Evolutionary conservation across 2,329 filamentous ascomycete genomes (phyloP).

Genomic region (Cladophialophora psammophila): DNA sequence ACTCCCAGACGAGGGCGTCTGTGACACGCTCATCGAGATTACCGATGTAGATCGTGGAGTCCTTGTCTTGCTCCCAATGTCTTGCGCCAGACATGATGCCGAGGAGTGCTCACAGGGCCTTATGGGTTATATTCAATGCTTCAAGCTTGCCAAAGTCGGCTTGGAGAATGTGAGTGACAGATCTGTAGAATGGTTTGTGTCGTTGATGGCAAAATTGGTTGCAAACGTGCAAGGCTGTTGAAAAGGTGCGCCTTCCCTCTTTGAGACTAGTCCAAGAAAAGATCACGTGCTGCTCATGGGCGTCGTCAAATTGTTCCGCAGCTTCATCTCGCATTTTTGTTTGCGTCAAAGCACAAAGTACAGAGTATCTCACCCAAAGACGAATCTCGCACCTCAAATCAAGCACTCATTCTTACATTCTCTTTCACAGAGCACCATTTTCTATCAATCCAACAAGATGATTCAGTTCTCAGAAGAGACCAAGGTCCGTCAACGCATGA

Average conservation of each 20-base stretch:
- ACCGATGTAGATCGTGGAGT: conserved; percentile 96
- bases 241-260: conserved; percentile 10
- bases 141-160: neutral
- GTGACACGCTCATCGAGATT: conserved; percentile 97
- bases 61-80: conserved; percentile 97
- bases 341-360: neutral
- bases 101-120: neutral
- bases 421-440: neutral
- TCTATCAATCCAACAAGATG: conserved; percentile 23
- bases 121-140: neutral
- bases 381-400: neutral
- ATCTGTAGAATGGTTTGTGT: neutral
- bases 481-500: conserved; percentile 68
- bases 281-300: conserved; percentile 13
- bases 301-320: conserved; percentile 21
- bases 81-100: conserved; percentile 70
- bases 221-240: conserved; percentile 7
- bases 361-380: neutral
- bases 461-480: conserved; percentile 88
- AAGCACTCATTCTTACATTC: neutral
- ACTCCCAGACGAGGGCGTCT: conserved; percentile 90
- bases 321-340: conserved; percentile 17
- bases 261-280: conserved; percentile 11
- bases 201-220: conserved; percentile 2
- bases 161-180: neutral